A percentile compares a stretch with the other conserved stretches of the same genome.
These are phyloP conservation scores for Guyanaporus albipodus DNA, from an alignment of 768 basidiomycete genomes.

Conservation along the genomic window DNA sequence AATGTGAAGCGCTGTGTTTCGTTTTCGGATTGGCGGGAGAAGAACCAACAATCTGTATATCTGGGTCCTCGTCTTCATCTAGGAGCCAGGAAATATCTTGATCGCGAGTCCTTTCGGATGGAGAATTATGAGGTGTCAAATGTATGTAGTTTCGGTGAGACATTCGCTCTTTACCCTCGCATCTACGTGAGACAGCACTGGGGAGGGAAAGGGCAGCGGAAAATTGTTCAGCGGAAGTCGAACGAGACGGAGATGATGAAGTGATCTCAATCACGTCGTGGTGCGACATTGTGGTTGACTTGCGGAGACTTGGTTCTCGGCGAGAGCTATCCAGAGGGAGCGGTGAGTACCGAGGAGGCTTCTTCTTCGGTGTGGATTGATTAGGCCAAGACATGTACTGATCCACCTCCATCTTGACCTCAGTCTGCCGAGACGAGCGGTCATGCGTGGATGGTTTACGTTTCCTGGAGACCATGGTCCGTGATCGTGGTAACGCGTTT, in stretches of 20 bases:
- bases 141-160: background rate
- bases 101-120: conserved; percentile 11
- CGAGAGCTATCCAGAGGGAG: conserved; percentile 15
- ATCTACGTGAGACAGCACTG: background rate
- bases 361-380: conserved; percentile 2
- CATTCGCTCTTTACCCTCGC: conserved; percentile 11
- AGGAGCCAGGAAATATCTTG: conserved; percentile 63
- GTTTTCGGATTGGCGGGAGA: conserved; percentile 35
- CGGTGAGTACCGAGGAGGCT: conserved; percentile 7
- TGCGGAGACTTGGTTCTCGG: background rate
- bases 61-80: conserved; percentile 59
- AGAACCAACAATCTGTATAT: conserved; percentile 50
- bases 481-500: conserved; percentile 41
- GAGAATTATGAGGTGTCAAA: background rate
- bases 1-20: conserved; percentile 2
- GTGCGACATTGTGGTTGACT: conserved; percentile 23
- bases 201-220: background rate
- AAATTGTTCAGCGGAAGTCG: conserved; percentile 10
- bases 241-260: conserved; percentile 27
- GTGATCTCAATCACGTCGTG: conserved; percentile 32
- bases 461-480: conserved; percentile 36
- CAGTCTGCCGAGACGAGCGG: conserved; percentile 37
- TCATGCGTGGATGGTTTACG: conserved; percentile 15
- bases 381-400: conserved; percentile 31
- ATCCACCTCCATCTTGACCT: conserved; percentile 54